Evolutionary conservation across 331 rosid genomes (phyloP), one percentile per base, ranked within the genome.

Genomic region (Quercus tomentella): DNA sequence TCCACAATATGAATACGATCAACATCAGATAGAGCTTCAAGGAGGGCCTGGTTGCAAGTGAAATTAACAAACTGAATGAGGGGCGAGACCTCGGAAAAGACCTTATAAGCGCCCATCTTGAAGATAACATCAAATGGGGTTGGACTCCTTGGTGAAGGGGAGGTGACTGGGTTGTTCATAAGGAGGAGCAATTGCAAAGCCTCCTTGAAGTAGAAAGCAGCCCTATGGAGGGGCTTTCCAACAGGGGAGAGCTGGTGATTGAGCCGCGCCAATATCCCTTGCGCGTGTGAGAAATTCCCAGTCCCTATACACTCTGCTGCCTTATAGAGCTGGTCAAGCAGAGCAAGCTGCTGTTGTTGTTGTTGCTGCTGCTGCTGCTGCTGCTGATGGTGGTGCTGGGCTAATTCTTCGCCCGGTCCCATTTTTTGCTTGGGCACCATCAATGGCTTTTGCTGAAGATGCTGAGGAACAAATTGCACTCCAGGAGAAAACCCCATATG

Each of bases 261-360:
- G 98, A 94, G 98, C 97, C 98, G 97, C 98, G 98, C 98, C 97
- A 94, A 94, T 94, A 94, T 94, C 98, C 93, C 98, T 81, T 89
- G 97, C 97, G 97, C 98, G 97, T 96, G 97, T 96, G 91, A 80
- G 93, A 78, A 82, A 80, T 89, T 92, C 55, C 94, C 92, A 81
- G 91, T 80, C 79, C 88, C 97, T 68, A 92, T 87, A 86, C 91
- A 81, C 89, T 92, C 97, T 80, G 94, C 91, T 70, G 94, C 91
- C 82, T 90, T 91, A 81, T 84, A 86, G 55, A 94, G 89, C 87
- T 92, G 93, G 72, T 94, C 97, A 81, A 81, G 76, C 26, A 89
- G 73, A 70, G 83, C 88, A 72, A 85, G 92, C 79, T 91, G 94
- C 86, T 91, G 88, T 14, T 58, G 65, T 11, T 58, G 70, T 1